Evolutionary conservation across 768 basidiomycete species (phyloP).

Genomic region (Mycena alexandri): DNA sequence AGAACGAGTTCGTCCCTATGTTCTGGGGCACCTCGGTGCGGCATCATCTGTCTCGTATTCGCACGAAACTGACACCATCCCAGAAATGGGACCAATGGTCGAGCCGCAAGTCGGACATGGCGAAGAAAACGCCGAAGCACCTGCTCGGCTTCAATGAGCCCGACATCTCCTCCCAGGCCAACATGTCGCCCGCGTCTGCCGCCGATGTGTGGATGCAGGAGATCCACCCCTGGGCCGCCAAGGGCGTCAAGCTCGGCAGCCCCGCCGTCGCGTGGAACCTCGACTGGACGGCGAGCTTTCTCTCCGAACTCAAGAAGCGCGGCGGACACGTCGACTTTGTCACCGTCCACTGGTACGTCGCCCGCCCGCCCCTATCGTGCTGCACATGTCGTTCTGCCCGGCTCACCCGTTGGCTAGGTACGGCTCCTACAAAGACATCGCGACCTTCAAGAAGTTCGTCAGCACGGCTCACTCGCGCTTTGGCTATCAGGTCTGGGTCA

Average conservation of each 20-base stretch:
- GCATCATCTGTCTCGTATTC: neutral
- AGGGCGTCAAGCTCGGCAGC: slow-evolving; percentile 31
- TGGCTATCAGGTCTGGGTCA: slow-evolving; percentile 22
- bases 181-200: slow-evolving; percentile 30
- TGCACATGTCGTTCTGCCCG: neutral
- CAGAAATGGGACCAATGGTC: slow-evolving; percentile 30
- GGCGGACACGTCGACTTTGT: slow-evolving; percentile 30
- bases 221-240: slow-evolving; percentile 25
- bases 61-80: too few species aligned
- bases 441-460: slow-evolving; percentile 18
- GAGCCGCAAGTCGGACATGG: slow-evolving; percentile 20
- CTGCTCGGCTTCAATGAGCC: slow-evolving; percentile 34
- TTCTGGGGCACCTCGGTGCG: slow-evolving; percentile 29
- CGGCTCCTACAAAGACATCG: slow-evolving; percentile 33
- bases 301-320: slow-evolving; percentile 24
- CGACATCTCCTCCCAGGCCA: slow-evolving; percentile 26
- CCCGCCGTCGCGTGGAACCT: slow-evolving; percentile 36
- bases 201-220: slow-evolving; percentile 31
- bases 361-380: neutral
- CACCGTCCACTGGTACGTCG: slow-evolving; percentile 26
- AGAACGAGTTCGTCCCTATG: slow-evolving; percentile 31
- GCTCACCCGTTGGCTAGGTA: slow-evolving; percentile 18
- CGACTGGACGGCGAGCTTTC: slow-evolving; percentile 33
- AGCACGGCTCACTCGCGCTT: slow-evolving; percentile 21
- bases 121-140: slow-evolving; percentile 12